Base-by-base conservation (phyloP, 1,284 basidiomycete genomes). In the Ustilago nuda region DNA sequence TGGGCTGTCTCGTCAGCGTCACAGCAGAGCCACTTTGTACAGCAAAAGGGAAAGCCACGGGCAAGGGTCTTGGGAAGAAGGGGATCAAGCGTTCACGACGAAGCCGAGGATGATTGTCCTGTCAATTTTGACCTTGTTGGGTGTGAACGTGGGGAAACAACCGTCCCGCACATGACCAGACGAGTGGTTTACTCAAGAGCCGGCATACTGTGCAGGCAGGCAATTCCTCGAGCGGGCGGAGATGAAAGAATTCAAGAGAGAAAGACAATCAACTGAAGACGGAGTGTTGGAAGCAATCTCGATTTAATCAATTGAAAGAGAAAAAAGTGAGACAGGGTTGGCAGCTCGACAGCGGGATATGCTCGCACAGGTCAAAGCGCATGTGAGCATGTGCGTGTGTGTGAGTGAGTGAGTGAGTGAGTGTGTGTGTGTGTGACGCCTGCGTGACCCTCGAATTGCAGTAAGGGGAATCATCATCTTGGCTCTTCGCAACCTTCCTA, bases 311-410 rank as follows among this genome's bases (percentile, higher is more conserved):
- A 27, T 27, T 27, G 3, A 13, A n/a, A 32, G 15, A 4, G n/a
- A 23, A 57, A 36, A 57, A 48, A 23, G 56, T 23, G 56, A 57
- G n/a, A 48, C 43, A 46, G 13, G 17, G 32, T 36, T 36, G 56
- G 19, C 46, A 58, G 56, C 46, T 43, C 54, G 54, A 56, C 54
- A 56, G 54, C 54, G 51, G 51, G 17, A 19, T 53, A 8, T 53
- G 51, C 51, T 53, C 35, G 56, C 41, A 36, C 56, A 30, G 56
- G 56, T 23, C 56, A 46, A 57, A 45, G 45, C 56, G 56, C 56
- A 43, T 48, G 41, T 30, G 41, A 43, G 43, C 32, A 13, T 48
- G 41, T 33, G 55, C 23, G 35, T 45, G 41, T 52, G 60, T 19
- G 43, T 60, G n/a, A n/a, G n/a, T n/a, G n/a, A n/a, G n/a, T n/a